Percentiles rank a stretch among this genome's conserved stretches.
These are phyloP conservation scores for Metschnikowia shivogae DNA, from an alignment of 805 yeast genomes.

Conservation along the genomic window DNA sequence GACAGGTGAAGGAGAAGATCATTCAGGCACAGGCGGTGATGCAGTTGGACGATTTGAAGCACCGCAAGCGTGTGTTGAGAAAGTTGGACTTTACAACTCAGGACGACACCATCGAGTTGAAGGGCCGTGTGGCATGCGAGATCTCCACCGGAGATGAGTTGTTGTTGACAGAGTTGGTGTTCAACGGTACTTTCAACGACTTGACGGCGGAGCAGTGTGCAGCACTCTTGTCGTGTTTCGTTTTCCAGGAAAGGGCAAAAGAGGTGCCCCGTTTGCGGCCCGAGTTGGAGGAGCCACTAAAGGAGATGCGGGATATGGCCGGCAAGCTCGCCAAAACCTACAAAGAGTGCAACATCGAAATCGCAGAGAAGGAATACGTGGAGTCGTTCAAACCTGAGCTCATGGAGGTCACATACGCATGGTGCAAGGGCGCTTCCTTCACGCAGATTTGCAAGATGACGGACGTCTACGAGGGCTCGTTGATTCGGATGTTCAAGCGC, in stretches of 20 bases:
- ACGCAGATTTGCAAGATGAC: constrained; percentile 98
- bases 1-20: constrained; percentile 58
- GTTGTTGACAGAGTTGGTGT: constrained; percentile 82
- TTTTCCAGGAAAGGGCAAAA: constrained; percentile 93
- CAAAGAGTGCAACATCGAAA: constrained; percentile 83
- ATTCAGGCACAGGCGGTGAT: constrained; percentile 84
- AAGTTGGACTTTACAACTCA: constrained; percentile 86
- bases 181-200: constrained; percentile 92
- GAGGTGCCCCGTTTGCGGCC: constrained; percentile 82
- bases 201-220: constrained; percentile 88
- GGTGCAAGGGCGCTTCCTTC: constrained; percentile 96
- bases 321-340: constrained; percentile 82
- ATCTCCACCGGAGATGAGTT: constrained; percentile 88
- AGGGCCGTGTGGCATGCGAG: constrained; percentile 97
- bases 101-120: constrained; percentile 86
- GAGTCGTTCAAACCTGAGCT: constrained; percentile 88
- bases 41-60: constrained; percentile 89
- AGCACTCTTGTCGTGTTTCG: constrained; percentile 87
- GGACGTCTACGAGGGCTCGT: constrained; percentile 95
- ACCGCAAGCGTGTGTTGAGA: constrained; percentile 88
- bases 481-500: constrained; percentile 91
- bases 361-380: constrained; percentile 87
- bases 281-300: constrained; percentile 88
- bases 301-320: constrained; percentile 88
- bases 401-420: constrained; percentile 94